Percentiles rank a stretch among this genome's conserved stretches.
Evolutionary conservation across 192 early-diverging fungal species (phyloP).

Genomic region (Umbelopsis sp.): DNA sequence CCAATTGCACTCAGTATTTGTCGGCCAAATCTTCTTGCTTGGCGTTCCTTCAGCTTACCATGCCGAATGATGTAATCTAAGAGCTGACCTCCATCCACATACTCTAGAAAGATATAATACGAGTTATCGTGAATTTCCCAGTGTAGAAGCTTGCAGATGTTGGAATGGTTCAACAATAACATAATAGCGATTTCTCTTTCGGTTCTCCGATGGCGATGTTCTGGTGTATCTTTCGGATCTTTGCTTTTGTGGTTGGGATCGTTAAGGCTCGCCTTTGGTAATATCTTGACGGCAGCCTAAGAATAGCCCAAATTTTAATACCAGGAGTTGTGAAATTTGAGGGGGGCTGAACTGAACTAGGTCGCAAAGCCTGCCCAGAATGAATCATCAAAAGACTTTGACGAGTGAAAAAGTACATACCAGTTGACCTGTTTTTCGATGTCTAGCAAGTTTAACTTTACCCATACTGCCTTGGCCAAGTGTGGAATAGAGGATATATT

Average conservation of each 20-base stretch:
- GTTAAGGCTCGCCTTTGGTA: slow-evolving; percentile 26
- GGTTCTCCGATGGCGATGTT: slow-evolving; percentile 43
- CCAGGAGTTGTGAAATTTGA: not conserved
- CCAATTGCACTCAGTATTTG: slow-evolving; percentile 70
- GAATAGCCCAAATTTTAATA: not conserved
- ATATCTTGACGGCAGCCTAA: slow-evolving; percentile 20
- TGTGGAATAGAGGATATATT: slow-evolving; percentile 4
- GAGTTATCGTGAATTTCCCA: slow-evolving; percentile 61
- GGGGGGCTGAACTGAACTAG: too few species aligned
- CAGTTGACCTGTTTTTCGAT: slow-evolving; percentile 6
- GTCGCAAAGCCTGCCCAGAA: not conserved
- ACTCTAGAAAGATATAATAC: slow-evolving; percentile 79
- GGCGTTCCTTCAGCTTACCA: slow-evolving; percentile 76
- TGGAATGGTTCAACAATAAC: slow-evolving; percentile 78
- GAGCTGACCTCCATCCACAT: slow-evolving; percentile 78
- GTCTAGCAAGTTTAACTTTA: slow-evolving; percentile 34
- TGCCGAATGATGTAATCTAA: slow-evolving; percentile 83
- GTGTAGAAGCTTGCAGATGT: slow-evolving; percentile 77
- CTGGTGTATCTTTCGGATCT: slow-evolving; percentile 34
- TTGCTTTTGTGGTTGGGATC: slow-evolving; percentile 34
- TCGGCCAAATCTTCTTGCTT: slow-evolving; percentile 75
- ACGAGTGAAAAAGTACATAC: not conserved
- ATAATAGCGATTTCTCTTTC: slow-evolving; percentile 69
- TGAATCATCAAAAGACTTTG: not conserved
- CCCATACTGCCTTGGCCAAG: slow-evolving; percentile 40